Base-by-base conservation (phyloP, 2,329 filamentous ascomycete species). In the Coleophoma eucalyptorum region DNA sequence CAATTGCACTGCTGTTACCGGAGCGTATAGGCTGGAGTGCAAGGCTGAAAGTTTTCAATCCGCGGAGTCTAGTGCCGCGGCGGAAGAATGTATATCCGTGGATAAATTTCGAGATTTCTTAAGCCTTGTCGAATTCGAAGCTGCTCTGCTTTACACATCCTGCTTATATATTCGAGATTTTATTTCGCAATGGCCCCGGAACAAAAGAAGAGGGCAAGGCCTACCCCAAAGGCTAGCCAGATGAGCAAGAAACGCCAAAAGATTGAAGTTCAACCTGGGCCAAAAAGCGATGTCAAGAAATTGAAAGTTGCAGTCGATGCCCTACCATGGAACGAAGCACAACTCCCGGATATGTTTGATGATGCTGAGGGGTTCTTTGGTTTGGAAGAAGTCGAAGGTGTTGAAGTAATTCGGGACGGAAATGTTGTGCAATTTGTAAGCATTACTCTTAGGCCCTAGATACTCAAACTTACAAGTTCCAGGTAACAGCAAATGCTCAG, bases 351-450 rank as follows among this genome's bases (percentile, higher is more conserved):
- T 63, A 84, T 87, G 64, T 76, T 92, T 60, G 84, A 93, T 43
- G 90, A 97, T 70, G 89, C 89, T n/a, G 91, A 95, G 57, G 94
- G 94, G 0, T 97, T 99, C 67, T 95, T 86, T 61, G 91, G 89
- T 0, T 72, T 99, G 2, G 91, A 99, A 63, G 92, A 97, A 62
- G 86, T 97, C 43, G 89, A 96, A 15, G 90, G 89, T 47, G 89
- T 99, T 1, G 89, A 96, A 31, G 78, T 99, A n/a, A 74, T 96
- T 40, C 81, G 79, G 55, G 77, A 86, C 31, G 83, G 83, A 7
- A 71, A 76, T 48, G 76, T 72, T 5, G 69, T 86, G 26, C 74
- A 79, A 61, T 86, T 86, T 68, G 71, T 85, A 59, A 50, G 71
- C 65, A 46, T 33, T 26, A 7, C 5, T 13, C 32, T n/a, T 44